Evolutionary conservation across 106 monocot genomes (phyloP), one percentile per base, ranked within the genome.

Genomic region (Allium sativum): DNA sequence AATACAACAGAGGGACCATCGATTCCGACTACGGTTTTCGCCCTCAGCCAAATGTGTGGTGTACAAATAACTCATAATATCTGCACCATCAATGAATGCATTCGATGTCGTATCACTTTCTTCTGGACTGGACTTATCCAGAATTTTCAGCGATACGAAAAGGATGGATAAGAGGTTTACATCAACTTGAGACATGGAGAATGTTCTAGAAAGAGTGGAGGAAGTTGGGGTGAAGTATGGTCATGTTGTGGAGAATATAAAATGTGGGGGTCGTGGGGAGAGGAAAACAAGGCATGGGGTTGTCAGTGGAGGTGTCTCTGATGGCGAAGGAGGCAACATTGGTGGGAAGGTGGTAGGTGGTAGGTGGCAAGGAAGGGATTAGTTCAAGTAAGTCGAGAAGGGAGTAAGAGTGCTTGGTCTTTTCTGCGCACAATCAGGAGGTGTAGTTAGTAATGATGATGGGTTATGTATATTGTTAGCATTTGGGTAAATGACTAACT

Each of bases 21-120:
- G 61, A 17, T 74, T 79, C 74, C 87, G 79, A 4, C 9, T 56
- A 12, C 79, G 76, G 73, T 73, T 86, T 41, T 76, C 82, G 1
- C 68, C 53, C 6, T 12, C 70, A 7, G 70, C 82, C 12, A 53
- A 67, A 12, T 20, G 74, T 9, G 44, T 86, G 16, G 56, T 86
- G 14, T 21, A 19, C 13, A 0, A n/a, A 12, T 8, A 72, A 0
- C 76, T 72, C 52, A 69, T 81, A 59, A 65, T 8, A 48, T 51
- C 62, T 10, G 21, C 52, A 31, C 8, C 59, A 2, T 52, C 72
- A 6, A 21, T 81, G 71, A 81, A 81, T 17, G 76, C 81, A 2
- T 81, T 77, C 53, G 76, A 81, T 45, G 64, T 81, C 15, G 73
- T 81, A 1, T 77, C 73, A 1, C 31, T 72, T 31, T 76, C 72